These are phyloP conservation scores for Rubus parviflorus DNA, from an alignment of 306 rosid genomes.

Conservation along the genomic window DNA sequence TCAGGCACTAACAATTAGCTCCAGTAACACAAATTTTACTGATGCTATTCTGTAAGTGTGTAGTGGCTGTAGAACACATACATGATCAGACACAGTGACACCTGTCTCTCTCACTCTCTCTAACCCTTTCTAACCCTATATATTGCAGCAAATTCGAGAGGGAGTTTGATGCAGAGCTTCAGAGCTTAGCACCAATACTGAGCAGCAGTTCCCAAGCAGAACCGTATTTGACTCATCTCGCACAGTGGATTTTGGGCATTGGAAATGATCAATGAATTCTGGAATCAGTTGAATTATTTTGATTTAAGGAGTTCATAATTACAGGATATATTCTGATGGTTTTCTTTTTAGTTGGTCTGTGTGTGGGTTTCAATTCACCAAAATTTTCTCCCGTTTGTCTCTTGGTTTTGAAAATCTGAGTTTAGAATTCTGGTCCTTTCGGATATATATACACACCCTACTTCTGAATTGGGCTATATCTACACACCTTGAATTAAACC, in stretches of 20 bases:
- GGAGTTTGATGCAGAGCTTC: constrained; percentile 82
- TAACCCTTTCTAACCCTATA: background rate
- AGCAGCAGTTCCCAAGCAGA: constrained; percentile 81
- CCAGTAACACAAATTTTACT: constrained; percentile 52
- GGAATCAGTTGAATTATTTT: background rate
- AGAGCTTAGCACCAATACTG: constrained; percentile 72
- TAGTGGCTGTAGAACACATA: background rate
- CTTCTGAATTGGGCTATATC: no score
- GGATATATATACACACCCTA: no score
- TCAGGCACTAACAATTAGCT: constrained; percentile 55
- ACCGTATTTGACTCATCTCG: constrained; percentile 85
- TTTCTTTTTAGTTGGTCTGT: background rate
- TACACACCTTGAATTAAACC: no score
- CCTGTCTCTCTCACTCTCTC: background rate
- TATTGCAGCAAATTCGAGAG: constrained; percentile 80
- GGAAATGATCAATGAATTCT: constrained; percentile 43
- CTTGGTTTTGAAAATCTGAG: background rate
- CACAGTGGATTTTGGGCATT: constrained; percentile 76
- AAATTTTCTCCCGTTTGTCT: no score
- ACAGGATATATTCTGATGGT: background rate
- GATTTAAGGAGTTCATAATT: background rate
- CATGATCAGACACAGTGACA: background rate
- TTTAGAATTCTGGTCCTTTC: no score
- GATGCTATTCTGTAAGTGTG: constrained; percentile 79
- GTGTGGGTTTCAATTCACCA: background rate